Conservation (phyloP, 345 rosid species). For the Geranium rotundifolium region DNA sequence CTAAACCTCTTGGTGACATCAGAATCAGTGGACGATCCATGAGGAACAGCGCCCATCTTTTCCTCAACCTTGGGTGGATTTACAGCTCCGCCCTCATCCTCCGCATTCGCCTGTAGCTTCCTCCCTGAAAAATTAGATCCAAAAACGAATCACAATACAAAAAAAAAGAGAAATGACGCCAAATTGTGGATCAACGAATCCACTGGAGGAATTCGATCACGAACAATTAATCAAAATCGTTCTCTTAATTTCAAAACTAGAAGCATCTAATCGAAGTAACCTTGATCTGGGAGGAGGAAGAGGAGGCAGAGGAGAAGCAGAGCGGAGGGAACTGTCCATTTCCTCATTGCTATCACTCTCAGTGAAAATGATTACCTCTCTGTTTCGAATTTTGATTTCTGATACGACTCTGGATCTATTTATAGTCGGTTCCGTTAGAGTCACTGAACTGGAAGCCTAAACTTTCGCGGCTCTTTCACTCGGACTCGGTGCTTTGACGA, state of each 20-base stretch:
- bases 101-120: constrained; percentile 75
- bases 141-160: constrained; percentile 14
- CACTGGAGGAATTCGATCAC: no score
- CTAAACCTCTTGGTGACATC: constrained; percentile 68
- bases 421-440: no score
- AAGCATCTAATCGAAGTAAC: constrained; percentile 12
- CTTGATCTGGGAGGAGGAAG: constrained; percentile 75
- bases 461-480: no score
- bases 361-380: no score
- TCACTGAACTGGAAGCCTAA: no score
- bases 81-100: constrained; percentile 36
- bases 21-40: constrained; percentile 84
- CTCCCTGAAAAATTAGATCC: constrained; percentile 28
- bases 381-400: no score
- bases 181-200: no score
- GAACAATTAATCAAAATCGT: no score
- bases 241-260: no score
- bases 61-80: constrained; percentile 97
- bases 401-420: no score
- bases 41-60: constrained; percentile 79
- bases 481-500: constrained; percentile 27
- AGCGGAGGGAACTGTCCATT: constrained; percentile 80
- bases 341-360: constrained; percentile 42
- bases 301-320: constrained; percentile 58
- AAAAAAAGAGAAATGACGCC: background rate